Percentiles rank a stretch among this genome's conserved stretches.
phyloP scores from a whole-genome alignment of 192 early-diverging fungal species.

The Coemansia sp. region DNA sequence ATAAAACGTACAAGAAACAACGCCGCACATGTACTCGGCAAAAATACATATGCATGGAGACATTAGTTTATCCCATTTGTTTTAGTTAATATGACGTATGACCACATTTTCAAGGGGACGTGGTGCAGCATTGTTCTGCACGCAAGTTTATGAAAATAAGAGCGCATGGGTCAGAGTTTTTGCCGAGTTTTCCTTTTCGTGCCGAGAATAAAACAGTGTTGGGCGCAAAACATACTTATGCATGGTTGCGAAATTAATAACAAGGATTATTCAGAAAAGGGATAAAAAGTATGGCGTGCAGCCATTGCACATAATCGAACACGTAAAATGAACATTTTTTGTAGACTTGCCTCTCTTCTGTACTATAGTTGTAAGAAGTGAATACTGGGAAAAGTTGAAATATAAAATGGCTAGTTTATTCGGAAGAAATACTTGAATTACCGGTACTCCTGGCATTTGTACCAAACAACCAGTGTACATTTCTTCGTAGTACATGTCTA shows the following conservation, averaged over 20 bases:
- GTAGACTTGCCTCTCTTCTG: background rate
- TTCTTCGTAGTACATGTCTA: background rate
- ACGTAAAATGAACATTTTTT: background rate
- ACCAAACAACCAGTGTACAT: background rate
- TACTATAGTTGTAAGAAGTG: background rate
- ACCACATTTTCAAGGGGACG: no score
- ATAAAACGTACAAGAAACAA: background rate
- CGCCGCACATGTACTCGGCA: background rate
- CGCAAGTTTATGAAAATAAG: background rate
- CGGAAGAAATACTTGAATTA: background rate
- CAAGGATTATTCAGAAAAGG: background rate
- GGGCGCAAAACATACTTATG: background rate
- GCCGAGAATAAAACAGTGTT: background rate
- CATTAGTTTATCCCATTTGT: slow-evolving; percentile 1
- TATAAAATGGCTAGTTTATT: background rate
- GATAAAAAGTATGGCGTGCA: slow-evolving; percentile 1
- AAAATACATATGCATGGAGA: slow-evolving; percentile 7
- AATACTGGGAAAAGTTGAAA: background rate
- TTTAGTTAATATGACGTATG: background rate
- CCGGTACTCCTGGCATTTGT: background rate
- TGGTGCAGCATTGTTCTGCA: no score
- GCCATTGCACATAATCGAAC: slow-evolving; percentile 12
- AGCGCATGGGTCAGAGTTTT: background rate
- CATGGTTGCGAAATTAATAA: background rate
- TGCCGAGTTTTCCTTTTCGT: background rate